A percentile compares a stretch with the other conserved stretches of the same genome.
These are phyloP conservation scores for Pezicula neosporulosa DNA, from an alignment of 2,329 filamentous ascomycete genomes.

Conservation along the genomic window DNA sequence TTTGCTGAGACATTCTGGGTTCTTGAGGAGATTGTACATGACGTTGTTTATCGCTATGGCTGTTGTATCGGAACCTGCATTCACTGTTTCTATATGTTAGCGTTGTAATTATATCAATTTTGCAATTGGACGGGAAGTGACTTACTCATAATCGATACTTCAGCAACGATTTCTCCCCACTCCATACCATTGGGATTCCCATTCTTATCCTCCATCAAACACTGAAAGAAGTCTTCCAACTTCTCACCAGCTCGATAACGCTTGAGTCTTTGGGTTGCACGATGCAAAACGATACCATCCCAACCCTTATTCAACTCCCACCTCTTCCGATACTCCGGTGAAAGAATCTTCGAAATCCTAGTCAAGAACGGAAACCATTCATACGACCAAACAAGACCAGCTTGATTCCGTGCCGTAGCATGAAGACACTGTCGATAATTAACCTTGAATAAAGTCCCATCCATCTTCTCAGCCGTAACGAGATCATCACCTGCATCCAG, in stretches of 20 bases:
- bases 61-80: slow-evolving; percentile 44
- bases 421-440: slow-evolving; percentile 49
- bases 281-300: slow-evolving; percentile 44
- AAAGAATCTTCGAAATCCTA: too few relatives aligned
- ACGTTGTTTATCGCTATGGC: slow-evolving; percentile 43
- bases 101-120: background rate
- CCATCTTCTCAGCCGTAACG: slow-evolving; percentile 37
- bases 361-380: slow-evolving; percentile 38
- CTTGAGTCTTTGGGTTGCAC: slow-evolving; percentile 39
- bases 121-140: slow-evolving; percentile 25
- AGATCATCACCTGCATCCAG: slow-evolving; percentile 45
- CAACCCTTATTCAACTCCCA: slow-evolving; percentile 24
- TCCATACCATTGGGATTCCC: slow-evolving; percentile 41
- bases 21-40: slow-evolving; percentile 47
- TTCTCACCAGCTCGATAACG: slow-evolving; percentile 49
- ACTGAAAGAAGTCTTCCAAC: slow-evolving; percentile 55
- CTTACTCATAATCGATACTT: slow-evolving; percentile 49
- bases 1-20: slow-evolving; percentile 36
- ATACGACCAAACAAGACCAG: slow-evolving; percentile 46
- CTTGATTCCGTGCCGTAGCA: slow-evolving; percentile 45
- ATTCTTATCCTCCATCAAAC: slow-evolving; percentile 46
- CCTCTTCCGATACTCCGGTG: too few relatives aligned
- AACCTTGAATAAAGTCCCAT: slow-evolving; percentile 42
- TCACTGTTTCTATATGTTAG: slow-evolving; percentile 24
- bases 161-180: slow-evolving; percentile 55